phyloP scores from a whole-genome alignment of 2,329 filamentous ascomycete species.

The Zopfia rhizophila region DNA sequence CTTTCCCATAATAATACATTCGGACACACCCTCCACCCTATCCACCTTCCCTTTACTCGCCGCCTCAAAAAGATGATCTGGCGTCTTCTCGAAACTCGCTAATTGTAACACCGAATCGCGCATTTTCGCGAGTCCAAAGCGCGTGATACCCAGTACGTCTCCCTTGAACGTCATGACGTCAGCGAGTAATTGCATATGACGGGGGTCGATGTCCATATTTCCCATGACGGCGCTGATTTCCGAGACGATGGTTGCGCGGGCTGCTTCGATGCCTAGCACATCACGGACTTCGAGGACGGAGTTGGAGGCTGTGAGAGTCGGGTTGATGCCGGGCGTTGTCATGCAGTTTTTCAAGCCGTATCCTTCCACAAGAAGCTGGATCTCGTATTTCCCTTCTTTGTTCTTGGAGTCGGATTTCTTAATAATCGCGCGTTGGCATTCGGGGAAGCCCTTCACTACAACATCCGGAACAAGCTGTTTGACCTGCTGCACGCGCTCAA shows the following conservation, averaged over 20 bases:
- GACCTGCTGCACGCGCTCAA: constrained; percentile 84
- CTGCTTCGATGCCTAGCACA: constrained; percentile 94
- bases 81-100: constrained; percentile 97
- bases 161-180: constrained; percentile 99
- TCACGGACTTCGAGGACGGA: constrained; percentile 89
- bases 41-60: constrained; percentile 93
- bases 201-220: constrained; percentile 94
- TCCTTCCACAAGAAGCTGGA: constrained; percentile 81
- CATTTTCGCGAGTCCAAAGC: constrained; percentile 97
- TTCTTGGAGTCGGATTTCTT: constrained; percentile 78
- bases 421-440: constrained; percentile 87
- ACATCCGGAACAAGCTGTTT: constrained; percentile 84
- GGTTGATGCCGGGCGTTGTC: constrained; percentile 90
- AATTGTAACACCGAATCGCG: constrained; percentile 92
- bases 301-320: constrained; percentile 79
- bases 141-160: constrained; percentile 94
- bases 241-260: constrained; percentile 84
- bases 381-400: constrained; percentile 69
- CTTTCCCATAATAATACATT: constrained; percentile 99
- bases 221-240: constrained; percentile 93
- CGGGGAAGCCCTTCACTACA: constrained; percentile 89
- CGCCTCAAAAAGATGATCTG: constrained; percentile 95
- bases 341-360: constrained; percentile 91
- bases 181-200: constrained; percentile 96
- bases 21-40: constrained; percentile 89